phyloP scores from a whole-genome alignment of 2,329 filamentous ascomycete genomes.

The Botryotinia narcissicola region DNA sequence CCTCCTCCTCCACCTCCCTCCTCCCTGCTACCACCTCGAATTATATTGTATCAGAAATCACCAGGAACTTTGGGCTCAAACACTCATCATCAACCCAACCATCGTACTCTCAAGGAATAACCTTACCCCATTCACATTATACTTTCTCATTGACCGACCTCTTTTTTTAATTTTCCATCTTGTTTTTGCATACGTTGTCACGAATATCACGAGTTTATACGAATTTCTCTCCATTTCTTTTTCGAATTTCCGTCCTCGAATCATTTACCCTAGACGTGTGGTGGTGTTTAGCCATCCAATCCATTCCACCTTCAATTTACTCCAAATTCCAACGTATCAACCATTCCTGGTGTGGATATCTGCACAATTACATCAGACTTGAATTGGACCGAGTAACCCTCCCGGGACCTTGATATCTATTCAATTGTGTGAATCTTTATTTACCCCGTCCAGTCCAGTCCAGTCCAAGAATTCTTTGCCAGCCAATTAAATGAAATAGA shows the following conservation, averaged over 20 bases:
- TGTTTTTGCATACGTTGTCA: background rate
- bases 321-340: background rate
- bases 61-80: slow-evolving; percentile 1
- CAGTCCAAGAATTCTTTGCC: background rate
- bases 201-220: slow-evolving; percentile 12
- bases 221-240: background rate
- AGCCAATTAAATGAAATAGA: background rate
- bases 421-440: background rate
- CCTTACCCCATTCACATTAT: background rate
- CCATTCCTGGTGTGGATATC: background rate
- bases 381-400: slow-evolving; percentile 2
- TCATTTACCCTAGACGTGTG: background rate
- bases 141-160: slow-evolving; percentile 10
- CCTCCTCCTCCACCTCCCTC: background rate
- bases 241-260: background rate
- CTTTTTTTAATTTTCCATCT: background rate
- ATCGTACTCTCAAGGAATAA: background rate
- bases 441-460: background rate
- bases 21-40: background rate
- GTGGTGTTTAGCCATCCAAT: background rate
- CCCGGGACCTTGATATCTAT: background rate
- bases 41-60: background rate
- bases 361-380: slow-evolving; percentile 21
- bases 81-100: background rate
- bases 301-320: background rate